Evolutionary conservation across 352 stramenopile genomes (phyloP).

Genomic region (Thraustochytrium sp.): DNA sequence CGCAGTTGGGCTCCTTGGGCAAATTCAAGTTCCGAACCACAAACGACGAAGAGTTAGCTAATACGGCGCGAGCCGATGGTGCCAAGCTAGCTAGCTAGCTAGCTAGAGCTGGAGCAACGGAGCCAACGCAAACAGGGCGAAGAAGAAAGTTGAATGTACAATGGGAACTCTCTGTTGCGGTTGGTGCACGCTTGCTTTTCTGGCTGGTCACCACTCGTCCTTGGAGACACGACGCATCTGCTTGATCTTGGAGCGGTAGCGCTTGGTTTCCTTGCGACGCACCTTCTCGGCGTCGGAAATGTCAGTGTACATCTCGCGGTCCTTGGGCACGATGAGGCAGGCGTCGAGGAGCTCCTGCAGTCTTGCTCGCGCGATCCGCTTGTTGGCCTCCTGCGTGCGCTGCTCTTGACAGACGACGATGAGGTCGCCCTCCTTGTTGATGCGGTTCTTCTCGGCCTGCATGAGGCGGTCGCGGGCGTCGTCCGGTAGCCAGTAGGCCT

Average conservation of each 20-base stretch:
- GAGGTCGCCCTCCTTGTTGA: constrained; percentile 50
- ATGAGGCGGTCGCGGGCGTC: constrained; percentile 46
- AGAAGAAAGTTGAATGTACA: too few species aligned
- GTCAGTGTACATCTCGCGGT: background rate
- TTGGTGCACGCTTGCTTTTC: too few species aligned
- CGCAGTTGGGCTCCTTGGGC: too few species aligned
- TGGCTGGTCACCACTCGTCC: background rate
- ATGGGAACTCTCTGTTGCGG: too few species aligned
- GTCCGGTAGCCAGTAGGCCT: constrained; percentile 24
- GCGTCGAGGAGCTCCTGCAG: constrained; percentile 48
- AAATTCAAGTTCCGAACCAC: too few species aligned
- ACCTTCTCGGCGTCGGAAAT: background rate
- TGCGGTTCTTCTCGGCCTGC: constrained; percentile 44
- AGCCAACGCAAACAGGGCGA: too few species aligned
- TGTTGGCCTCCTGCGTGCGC: constrained; percentile 47
- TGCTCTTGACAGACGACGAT: constrained; percentile 45
- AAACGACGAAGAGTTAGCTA: too few species aligned
- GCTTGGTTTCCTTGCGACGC: background rate
- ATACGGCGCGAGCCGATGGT: too few species aligned
- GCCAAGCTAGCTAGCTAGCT: too few species aligned
- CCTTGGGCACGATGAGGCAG: constrained; percentile 42
- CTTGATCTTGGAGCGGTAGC: constrained; percentile 46
- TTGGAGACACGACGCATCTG: constrained; percentile 29
- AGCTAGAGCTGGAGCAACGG: too few species aligned
- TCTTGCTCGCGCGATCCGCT: constrained; percentile 43